Evolutionary conservation across 2,329 filamentous ascomycete genomes (phyloP), one percentile per base, ranked within the genome.

Genomic region (Phialophora expanda): DNA sequence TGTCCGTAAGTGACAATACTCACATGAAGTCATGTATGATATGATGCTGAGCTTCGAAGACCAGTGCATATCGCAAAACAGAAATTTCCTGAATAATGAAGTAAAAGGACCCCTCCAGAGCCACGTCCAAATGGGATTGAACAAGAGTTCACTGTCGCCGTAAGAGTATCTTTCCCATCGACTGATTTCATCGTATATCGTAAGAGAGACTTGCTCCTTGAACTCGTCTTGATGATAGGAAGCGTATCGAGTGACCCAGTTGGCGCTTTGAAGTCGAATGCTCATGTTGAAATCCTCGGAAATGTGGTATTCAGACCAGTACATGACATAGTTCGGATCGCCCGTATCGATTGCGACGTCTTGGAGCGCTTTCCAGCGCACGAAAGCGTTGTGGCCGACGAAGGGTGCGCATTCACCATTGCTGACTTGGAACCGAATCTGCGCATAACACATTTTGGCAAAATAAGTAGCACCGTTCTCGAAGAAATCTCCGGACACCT

Each of bases 81-180:
- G 76, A 80, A 94, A 94, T 65, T 80, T 84, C 67, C 87, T 84
- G 85, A 94, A 94, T 4, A 93, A 84, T 30, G 87, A 87, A 5
- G 91, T 94, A 75, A 94, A 91, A 34, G 91, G 91, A 0, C 90
- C 90, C 22, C 83, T 85, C 75, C 83, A 88, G 51, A 87, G 77
- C 91, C 91, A 93, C 70, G 86, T 88, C 68, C 85, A 85, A 65
- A 93, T 81, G 4, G 91, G 91, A 75, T 93, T 85, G 81, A 94
- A 93, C 63, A 93, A 83, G 65, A 93, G 82, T 80, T 93, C 90
- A 76, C 90, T 91, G 78, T 90, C 93, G 50, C 90, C 90, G 73
- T 92, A 93, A 2, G 91, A 90, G 75, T 92, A 93, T 78, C 93
- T 93, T 75, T 94, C 91, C 90, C 91, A 93, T 66, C 91, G 88